Base-by-base conservation (phyloP, 495 filamentous ascomycete species). In the Neurospora sp. region DNA sequence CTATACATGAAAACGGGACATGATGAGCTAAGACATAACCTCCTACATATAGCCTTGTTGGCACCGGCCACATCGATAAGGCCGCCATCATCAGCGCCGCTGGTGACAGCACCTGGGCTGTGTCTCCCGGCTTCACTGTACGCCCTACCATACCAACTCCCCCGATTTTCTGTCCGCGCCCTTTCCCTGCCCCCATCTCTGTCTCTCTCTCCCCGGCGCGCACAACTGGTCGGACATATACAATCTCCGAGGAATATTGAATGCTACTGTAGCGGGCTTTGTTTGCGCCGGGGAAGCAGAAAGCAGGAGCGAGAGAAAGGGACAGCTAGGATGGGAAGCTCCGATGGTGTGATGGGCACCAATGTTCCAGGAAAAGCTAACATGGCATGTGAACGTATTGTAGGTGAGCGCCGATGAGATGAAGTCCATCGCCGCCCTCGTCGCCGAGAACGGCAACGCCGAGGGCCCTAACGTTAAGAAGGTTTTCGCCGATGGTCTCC, bases 81-180 rank as follows among this genome's bases (percentile, higher is more conserved):
- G 96, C 89, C 77, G 92, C 92, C 78, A 96, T 98, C 81, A 89
- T 95, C 84, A 93, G 90, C 83, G 84, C 82, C 73, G 90, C 91
- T 74, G 93, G 94, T 79, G 91, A 93, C 79, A 93, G 90, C 80
- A 86, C 90, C 75, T 97, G 94, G 93, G 94, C 94, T 72, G 78
- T 84, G n/a, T 88, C 89, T 27, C 20, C 86, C 22, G 88, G 85
- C 73, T 96, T 96, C 85, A 81, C 81, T 75, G 94, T 97, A 90
- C 79, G 90, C 79, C 53, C 9, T 61, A 27, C 22, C 20, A 5
- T 27, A 68, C 8, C 73, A 70, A 65, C 39, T 37, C 72, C 72
- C 48, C 38, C 37, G 6, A 65, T 44, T 39, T 12, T 16, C 39
- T 69, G 42, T 18, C 37, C 44, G 48, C 48, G 12, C 22, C 48